phyloP scores from a whole-genome alignment of 2,329 filamentous ascomycete genomes.

The Pestalotiopsis sp. region DNA sequence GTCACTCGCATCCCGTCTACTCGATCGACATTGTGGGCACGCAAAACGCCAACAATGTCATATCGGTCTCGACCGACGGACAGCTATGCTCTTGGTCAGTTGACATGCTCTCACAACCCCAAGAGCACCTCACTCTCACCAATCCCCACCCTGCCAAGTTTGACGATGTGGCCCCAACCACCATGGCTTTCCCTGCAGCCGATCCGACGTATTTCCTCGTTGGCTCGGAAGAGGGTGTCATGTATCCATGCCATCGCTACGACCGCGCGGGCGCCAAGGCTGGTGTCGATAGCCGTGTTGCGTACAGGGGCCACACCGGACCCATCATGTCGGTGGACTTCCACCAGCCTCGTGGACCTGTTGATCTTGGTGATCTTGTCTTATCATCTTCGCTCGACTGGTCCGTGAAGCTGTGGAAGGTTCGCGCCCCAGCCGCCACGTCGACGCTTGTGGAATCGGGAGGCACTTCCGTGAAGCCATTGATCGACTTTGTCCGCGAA shows the following conservation, averaged over 20 bases:
- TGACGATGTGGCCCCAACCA: conserved; percentile 93
- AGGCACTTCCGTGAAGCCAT: conserved; percentile 65
- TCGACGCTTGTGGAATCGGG: conserved; percentile 56
- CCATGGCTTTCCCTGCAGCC: conserved; percentile 90
- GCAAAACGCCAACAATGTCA: conserved; percentile 98
- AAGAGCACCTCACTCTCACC: conserved; percentile 87
- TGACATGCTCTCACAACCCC: conserved; percentile 95
- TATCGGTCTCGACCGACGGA: conserved; percentile 94
- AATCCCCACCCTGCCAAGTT: conserved; percentile 86
- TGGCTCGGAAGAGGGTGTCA: conserved; percentile 93
- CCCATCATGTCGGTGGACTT: conserved; percentile 97
- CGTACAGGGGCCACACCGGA: conserved; percentile 87
- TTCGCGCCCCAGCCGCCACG: conserved; percentile 77
- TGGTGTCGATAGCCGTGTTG: conserved; percentile 85
- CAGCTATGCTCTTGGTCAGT: conserved; percentile 97
- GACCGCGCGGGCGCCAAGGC: conserved; percentile 97
- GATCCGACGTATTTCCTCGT: conserved; percentile 98
- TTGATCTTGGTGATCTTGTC: conserved; percentile 93
- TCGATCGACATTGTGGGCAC: conserved; percentile 94
- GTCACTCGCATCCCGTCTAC: conserved; percentile 96
- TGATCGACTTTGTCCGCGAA: conserved; percentile 90
- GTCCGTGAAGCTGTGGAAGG: conserved; percentile 97
- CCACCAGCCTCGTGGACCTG: conserved; percentile 87
- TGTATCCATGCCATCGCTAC: conserved; percentile 96
- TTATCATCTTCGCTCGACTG: conserved; percentile 93